Percentiles rank a stretch among this genome's conserved stretches.
Evolutionary conservation across 108 stramenopile genomes (phyloP).

Genomic region (Pseudonitzschia pungens): DNA sequence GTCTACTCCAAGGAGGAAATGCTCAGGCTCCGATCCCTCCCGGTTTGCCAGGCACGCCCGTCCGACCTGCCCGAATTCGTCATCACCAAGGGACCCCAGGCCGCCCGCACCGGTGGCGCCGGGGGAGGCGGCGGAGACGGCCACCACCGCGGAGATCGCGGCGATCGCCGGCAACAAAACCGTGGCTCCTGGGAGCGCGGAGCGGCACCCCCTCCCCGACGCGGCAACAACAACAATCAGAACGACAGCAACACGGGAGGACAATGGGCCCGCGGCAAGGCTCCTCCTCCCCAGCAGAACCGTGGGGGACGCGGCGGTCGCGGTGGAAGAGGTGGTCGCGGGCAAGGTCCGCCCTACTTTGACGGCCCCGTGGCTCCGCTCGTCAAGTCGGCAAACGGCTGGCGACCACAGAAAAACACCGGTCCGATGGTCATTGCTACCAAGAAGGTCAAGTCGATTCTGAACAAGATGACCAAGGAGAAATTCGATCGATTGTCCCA

Average conservation of each 20-base stretch:
- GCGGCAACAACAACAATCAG: conserved; percentile 9
- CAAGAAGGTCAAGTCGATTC: conserved; percentile 83
- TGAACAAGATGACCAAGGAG: conserved; percentile 93
- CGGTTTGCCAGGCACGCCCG: conserved; percentile 43
- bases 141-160: conserved; percentile 14
- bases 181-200: conserved; percentile 24
- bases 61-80: conserved; percentile 37
- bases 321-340: conserved; percentile 42
- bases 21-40: conserved; percentile 36
- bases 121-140: conserved; percentile 32
- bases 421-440: conserved; percentile 62
- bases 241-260: conserved; percentile 28
- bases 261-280: conserved; percentile 44
- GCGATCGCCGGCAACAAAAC: conserved; percentile 25
- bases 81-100: conserved; percentile 35
- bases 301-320: conserved; percentile 19
- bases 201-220: conserved; percentile 23
- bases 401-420: conserved; percentile 70
- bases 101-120: conserved; percentile 22
- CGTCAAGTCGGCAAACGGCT: conserved; percentile 63
- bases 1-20: conserved; percentile 48
- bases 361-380: conserved; percentile 66
- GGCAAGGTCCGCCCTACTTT: conserved; percentile 37
- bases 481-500: conserved; percentile 78
- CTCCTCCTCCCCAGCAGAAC: conserved; percentile 36